Conservation (phyloP, 768 basidiomycete genomes). For the Podaxis sp. region DNA sequence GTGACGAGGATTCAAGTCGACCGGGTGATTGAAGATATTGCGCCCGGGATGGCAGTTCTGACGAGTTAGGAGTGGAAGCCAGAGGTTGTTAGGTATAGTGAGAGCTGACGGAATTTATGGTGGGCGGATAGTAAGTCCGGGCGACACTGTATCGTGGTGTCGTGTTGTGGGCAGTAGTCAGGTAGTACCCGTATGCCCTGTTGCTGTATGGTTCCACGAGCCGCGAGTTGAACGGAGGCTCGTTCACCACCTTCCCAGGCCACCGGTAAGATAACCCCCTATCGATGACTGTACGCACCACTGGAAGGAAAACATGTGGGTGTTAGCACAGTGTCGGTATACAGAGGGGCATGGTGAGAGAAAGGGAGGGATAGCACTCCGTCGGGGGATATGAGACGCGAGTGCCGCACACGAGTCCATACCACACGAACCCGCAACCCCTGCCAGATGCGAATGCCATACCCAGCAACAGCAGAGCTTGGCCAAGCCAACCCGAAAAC, state of each 20-base stretch:
- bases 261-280: too few species aligned
- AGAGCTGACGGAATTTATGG: background rate
- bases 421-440: too few species aligned
- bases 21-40: constrained; percentile 17
- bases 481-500: too few species aligned
- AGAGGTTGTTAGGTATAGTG: constrained; percentile 6
- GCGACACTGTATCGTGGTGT: constrained; percentile 31
- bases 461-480: too few species aligned
- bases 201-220: constrained; percentile 41
- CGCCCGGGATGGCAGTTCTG: constrained; percentile 1
- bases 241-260: constrained; percentile 56
- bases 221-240: constrained; percentile 58
- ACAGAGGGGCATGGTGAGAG: too few species aligned
- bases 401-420: too few species aligned
- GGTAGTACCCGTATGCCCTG: constrained; percentile 15
- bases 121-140: background rate
- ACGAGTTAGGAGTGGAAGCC: background rate
- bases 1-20: background rate
- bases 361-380: too few species aligned
- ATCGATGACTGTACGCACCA: too few species aligned
- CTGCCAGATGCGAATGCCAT: too few species aligned
- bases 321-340: too few species aligned
- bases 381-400: too few species aligned
- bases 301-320: too few species aligned
- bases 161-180: constrained; percentile 23